phyloP scores from a whole-genome alignment of 345 rosid genomes.

The Lagerstroemia speciosa region DNA sequence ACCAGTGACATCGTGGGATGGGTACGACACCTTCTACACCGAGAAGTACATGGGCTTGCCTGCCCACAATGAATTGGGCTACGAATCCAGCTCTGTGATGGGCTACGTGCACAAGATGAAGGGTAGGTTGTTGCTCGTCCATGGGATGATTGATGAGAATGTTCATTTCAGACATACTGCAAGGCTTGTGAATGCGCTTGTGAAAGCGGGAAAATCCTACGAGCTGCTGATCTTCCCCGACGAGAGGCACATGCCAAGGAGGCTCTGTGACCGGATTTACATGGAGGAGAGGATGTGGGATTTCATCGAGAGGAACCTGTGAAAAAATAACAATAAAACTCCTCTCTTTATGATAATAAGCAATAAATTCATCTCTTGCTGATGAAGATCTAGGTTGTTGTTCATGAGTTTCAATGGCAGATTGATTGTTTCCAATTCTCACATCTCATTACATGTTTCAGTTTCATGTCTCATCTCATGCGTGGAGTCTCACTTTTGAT shows the following conservation, averaged over 20 bases:
- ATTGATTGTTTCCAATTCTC: no score
- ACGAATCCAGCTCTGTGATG: conserved; percentile 63
- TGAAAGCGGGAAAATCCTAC: conserved; percentile 56
- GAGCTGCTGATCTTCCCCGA: conserved; percentile 81
- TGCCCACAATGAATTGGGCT: conserved; percentile 24
- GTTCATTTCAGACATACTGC: conserved; percentile 94
- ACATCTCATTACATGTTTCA: no score
- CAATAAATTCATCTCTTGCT: neutral
- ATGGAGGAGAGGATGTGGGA: conserved; percentile 98
- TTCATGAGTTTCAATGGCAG: no score
- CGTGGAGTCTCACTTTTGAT: no score
- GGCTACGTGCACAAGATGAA: conserved; percentile 51
- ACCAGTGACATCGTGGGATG: conserved; percentile 96
- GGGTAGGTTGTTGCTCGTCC: conserved; percentile 64
- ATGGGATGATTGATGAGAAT: conserved; percentile 94
- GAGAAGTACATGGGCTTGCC: conserved; percentile 97
- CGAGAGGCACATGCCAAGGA: conserved; percentile 81
- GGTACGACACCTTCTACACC: conserved; percentile 80
- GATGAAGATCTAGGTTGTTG: neutral
- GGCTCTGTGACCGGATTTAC: conserved; percentile 51
- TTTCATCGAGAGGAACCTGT: conserved; percentile 63
- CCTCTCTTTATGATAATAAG: neutral
- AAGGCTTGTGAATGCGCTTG: conserved; percentile 75
- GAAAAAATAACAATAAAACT: conserved; percentile 11
- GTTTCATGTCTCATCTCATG: no score